Evolutionary conservation across 73 alveolate species (phyloP).

Genomic region (Tetrahymena borealis): DNA sequence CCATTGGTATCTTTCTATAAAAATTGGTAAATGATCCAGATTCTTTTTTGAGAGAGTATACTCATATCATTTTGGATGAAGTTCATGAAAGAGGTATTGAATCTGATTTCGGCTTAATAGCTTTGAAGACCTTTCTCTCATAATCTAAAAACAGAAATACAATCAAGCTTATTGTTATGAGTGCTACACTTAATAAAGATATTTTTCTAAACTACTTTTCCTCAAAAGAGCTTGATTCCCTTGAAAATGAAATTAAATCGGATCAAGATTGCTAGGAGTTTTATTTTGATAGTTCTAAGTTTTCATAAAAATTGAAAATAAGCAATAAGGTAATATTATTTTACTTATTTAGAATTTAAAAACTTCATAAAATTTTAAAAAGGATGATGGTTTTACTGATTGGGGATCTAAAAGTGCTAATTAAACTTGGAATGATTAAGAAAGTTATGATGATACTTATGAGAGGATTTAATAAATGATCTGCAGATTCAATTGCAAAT

Average conservation of each 20-base stretch:
- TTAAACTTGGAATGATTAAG: neutral
- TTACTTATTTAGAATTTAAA: neutral
- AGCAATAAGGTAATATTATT: neutral
- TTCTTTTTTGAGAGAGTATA: conserved; percentile 44
- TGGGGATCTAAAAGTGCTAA: neutral
- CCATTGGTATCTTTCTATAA: conserved; percentile 59
- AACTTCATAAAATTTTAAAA: neutral
- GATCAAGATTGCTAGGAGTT: neutral
- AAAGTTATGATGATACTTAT: neutral
- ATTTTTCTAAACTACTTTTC: conserved; percentile 78
- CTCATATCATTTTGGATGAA: conserved; percentile 91
- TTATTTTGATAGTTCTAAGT: conserved; percentile 12
- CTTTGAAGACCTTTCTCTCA: conserved; percentile 66
- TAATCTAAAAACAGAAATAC: conserved; percentile 19
- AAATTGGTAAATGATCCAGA: conserved; percentile 74
- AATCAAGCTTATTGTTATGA: conserved; percentile 84
- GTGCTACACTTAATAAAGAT: conserved; percentile 84
- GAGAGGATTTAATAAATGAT: neutral
- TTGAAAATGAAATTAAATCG: conserved; percentile 14
- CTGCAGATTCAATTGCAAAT: neutral
- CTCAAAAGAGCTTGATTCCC: conserved; percentile 16
- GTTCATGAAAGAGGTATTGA: conserved; percentile 97
- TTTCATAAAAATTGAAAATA: neutral
- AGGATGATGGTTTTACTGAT: neutral
- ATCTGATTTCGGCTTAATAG: conserved; percentile 82